Evolutionary conservation across 2,329 filamentous ascomycete species (phyloP).

Genomic region (Epichloe gansuensis): DNA sequence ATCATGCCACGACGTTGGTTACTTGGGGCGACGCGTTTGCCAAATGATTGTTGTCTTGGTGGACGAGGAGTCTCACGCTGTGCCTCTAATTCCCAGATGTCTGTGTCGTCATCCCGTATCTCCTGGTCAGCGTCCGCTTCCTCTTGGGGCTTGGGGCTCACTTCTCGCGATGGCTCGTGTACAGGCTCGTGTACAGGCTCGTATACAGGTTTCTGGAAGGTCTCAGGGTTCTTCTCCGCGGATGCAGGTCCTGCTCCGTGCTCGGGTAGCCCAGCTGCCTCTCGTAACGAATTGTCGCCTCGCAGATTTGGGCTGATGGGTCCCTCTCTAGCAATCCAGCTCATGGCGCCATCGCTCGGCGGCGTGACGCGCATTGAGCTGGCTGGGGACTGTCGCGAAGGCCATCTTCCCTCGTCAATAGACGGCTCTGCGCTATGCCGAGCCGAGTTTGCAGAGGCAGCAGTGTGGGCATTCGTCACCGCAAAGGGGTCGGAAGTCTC

Average conservation of each 20-base stretch:
- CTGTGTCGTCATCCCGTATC: conserved; percentile 28
- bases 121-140: conserved; percentile 9
- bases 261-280: conserved; percentile 12
- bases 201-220: conserved; percentile 1
- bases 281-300: conserved; percentile 22
- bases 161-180: conserved; percentile 7
- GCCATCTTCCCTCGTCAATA: not conserved
- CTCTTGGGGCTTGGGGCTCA: not conserved
- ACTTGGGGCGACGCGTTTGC: conserved; percentile 12
- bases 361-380: conserved; percentile 22
- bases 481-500: conserved; percentile 18
- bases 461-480: conserved; percentile 16
- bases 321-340: conserved; percentile 28
- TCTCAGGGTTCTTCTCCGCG: conserved; percentile 4
- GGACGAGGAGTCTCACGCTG: conserved; percentile 29
- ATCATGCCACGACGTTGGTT: conserved; percentile 13
- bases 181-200: not conserved
- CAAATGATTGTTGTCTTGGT: conserved; percentile 18
- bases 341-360: conserved; percentile 27
- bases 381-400: conserved; percentile 16
- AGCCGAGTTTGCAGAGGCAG: conserved; percentile 20
- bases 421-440: conserved; percentile 13
- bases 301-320: conserved; percentile 23
- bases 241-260: not conserved
- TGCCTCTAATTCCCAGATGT: conserved; percentile 47